Evolutionary conservation across 2,329 filamentous ascomycete species (phyloP), one percentile per base, ranked within the genome.

Genomic region (Chaetomiaceae sp.): DNA sequence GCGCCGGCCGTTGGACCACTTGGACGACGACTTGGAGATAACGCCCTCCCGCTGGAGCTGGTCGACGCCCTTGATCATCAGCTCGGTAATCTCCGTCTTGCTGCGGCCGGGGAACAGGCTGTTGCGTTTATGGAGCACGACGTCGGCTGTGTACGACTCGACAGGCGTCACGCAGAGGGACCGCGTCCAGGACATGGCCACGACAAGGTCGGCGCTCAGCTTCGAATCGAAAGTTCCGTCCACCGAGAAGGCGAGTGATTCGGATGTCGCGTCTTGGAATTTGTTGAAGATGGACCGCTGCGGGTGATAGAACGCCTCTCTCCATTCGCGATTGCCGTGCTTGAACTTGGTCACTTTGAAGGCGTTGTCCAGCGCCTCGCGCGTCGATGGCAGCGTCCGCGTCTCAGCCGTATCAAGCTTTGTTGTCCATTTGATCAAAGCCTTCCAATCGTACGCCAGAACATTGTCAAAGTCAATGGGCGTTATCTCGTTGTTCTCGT

Each of bases 361-460:
- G 6, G 64, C 58, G 12, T 67, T 54, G 3, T 73, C 63, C 2
- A 84, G 60, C n/a, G 62, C 60, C 11, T 62, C 56, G 36, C 71
- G 68, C 1, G 70, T 69, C 3, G 60, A 59, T 2, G 79, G 79
- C 2, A 83, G 68, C 18, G 69, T 61, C 27, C 74, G 57, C 0
- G 69, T 68, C 44, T 72, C 66, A 19, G 71, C 65, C 4, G 45
- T 48, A 30, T 56, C 53, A 3, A 78, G 75, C 18, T 72, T 69
- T 52, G 79, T 67, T 1, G 81, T 75, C 86, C 86, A 91, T 29
- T 74, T 69, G 38, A 89, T 74, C 6, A 90, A 63, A 4, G 62
- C 64, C 9, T 69, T 65, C 84, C 86, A 89, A 58, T 90, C 82
- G 49, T 87, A 88, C 2, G 74, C 72, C 32, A 75, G 62, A 0